Conservation (phyloP, 768 basidiomycete genomes). For the Russula virescens region DNA sequence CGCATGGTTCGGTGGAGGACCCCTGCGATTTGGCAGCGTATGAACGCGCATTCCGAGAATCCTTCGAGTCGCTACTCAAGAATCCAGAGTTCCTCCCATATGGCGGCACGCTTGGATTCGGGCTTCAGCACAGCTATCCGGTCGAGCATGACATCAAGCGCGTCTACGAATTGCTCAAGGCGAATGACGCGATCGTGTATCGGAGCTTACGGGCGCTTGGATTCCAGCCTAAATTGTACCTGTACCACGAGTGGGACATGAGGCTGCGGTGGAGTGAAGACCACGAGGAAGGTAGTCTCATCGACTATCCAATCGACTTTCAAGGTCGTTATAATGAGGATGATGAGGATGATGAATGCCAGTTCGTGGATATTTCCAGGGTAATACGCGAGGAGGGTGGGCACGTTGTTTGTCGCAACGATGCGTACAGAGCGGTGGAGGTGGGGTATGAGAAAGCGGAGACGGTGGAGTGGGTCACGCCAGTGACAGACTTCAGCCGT, state of each 20-base stretch:
- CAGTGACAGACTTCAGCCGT: neutral
- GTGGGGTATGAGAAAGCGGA: too few relatives aligned
- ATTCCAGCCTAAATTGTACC: slow-evolving; percentile 1
- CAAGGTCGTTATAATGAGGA: too few relatives aligned
- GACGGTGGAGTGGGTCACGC: slow-evolving; percentile 2
- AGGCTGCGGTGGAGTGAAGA: too few relatives aligned
- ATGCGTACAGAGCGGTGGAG: too few relatives aligned
- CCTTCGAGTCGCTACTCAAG: slow-evolving; percentile 30
- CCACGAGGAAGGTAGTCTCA: neutral
- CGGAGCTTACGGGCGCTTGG: neutral
- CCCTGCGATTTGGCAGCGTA: neutral
- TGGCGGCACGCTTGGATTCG: slow-evolving; percentile 39
- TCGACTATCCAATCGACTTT: neutral
- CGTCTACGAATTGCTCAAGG: slow-evolving; percentile 8
- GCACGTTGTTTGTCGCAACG: neutral
- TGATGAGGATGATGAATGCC: too few relatives aligned
- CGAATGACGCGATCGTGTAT: neutral
- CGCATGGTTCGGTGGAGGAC: too few relatives aligned
- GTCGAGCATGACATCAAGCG: slow-evolving; percentile 32
- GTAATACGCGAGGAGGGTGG: neutral
- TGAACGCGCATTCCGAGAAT: slow-evolving; percentile 16
- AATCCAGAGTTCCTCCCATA: slow-evolving; percentile 34
- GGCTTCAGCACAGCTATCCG: slow-evolving; percentile 34
- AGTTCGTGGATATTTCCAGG: too few relatives aligned
- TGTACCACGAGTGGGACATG: neutral